A percentile compares a stretch with the other conserved stretches of the same genome.
Conservation (phyloP, 495 filamentous ascomycete species). For the Daldinia concentrica region DNA sequence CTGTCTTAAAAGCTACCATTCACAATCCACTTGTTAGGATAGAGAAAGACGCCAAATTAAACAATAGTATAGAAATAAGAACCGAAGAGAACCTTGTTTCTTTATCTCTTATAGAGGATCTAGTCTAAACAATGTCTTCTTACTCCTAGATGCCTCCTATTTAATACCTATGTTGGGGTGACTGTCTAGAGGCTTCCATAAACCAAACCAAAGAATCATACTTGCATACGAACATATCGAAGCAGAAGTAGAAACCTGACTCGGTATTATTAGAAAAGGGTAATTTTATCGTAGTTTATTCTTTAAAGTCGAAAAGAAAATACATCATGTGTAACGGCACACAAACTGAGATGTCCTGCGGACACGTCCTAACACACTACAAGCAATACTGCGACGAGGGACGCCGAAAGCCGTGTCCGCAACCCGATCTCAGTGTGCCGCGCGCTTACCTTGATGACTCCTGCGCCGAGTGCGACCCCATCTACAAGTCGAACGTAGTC, state of each 20-base stretch:
- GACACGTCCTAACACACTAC: slow-evolving; percentile 38
- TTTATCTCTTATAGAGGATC: neutral
- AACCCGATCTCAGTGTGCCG: neutral
- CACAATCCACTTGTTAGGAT: slow-evolving; percentile 17
- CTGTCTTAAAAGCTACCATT: neutral
- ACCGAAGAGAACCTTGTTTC: neutral
- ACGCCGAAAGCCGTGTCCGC: slow-evolving; percentile 14
- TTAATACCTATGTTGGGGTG: neutral
- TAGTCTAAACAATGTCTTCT: slow-evolving; percentile 1
- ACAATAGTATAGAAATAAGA: neutral
- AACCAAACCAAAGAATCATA: neutral
- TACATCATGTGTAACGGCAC: slow-evolving; percentile 40
- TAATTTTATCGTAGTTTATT: neutral
- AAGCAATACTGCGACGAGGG: slow-evolving; percentile 20
- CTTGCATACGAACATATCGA: neutral
- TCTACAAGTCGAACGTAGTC: slow-evolving; percentile 18
- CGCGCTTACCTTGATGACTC: slow-evolving; percentile 33
- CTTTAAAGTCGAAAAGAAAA: neutral
- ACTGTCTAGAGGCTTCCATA: neutral
- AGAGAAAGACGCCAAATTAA: neutral
- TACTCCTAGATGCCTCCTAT: neutral
- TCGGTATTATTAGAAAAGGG: neutral
- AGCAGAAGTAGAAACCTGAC: neutral
- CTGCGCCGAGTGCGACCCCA: slow-evolving; percentile 44
- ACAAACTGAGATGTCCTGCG: slow-evolving; percentile 37